phyloP scores from a whole-genome alignment of 2,329 filamentous ascomycete genomes.

The Chrysoporthe deuterocubensis region DNA sequence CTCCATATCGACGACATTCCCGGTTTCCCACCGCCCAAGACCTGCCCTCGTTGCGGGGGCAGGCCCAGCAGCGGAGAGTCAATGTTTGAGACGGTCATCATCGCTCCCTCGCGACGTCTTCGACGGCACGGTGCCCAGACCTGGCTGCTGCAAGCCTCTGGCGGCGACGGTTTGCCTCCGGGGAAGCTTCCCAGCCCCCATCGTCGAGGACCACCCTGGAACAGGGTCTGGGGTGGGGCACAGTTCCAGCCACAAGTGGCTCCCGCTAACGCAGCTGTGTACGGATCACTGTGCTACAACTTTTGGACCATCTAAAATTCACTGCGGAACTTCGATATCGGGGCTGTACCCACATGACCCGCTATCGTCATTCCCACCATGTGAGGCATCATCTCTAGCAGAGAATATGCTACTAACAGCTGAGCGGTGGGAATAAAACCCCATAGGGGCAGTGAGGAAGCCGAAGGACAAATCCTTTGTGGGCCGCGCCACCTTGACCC shows the following conservation, averaged over 20 bases:
- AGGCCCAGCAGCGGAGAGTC: constrained; percentile 9
- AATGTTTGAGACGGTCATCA: not conserved
- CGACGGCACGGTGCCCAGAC: not conserved
- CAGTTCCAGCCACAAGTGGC: not conserved
- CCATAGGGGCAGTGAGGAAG: constrained; percentile 2
- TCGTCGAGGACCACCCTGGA: not conserved
- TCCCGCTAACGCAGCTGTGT: not conserved
- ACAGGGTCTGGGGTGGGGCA: not conserved
- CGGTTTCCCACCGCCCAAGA: constrained; percentile 4
- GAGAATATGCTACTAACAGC: not conserved
- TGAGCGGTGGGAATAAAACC: not conserved
- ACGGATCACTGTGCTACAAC: not conserved
- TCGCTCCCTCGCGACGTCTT: constrained; percentile 6
- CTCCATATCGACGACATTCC: constrained; percentile 7
- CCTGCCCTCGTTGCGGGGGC: constrained; percentile 14
- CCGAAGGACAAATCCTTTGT: constrained; percentile 14
- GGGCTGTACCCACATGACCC: not conserved
- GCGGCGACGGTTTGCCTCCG: not conserved
- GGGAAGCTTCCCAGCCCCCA: not conserved
- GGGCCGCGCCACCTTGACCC: constrained; percentile 16
- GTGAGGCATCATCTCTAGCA: constrained; percentile 9
- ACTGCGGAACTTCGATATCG: constrained; percentile 13
- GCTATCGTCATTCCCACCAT: not conserved
- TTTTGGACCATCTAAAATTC: constrained; percentile 15
- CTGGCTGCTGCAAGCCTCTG: not conserved